Conservation (phyloP, 148 eudicot genomes). For the Rhododendron mucronatum region DNA sequence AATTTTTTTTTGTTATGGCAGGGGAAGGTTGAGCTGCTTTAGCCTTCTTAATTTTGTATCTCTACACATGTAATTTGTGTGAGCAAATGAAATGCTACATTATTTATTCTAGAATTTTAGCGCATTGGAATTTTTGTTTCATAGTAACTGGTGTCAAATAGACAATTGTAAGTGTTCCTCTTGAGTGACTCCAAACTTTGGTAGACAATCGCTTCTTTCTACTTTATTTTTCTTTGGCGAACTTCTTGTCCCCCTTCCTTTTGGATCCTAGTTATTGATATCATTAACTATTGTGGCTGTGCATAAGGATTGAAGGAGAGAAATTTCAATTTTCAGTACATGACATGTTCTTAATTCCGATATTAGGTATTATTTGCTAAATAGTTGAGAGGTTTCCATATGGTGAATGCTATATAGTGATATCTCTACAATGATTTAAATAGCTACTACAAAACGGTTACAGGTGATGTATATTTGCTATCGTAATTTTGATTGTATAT, state of each 20-base stretch:
- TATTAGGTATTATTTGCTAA: not conserved
- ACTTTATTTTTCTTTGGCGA: not conserved
- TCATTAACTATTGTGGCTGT: not conserved
- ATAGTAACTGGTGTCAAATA: not conserved
- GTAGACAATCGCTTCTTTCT: not conserved
- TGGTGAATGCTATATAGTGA: not conserved
- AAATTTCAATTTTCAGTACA: not conserved
- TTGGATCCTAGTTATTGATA: not conserved
- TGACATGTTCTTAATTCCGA: not conserved
- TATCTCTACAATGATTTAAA: not conserved
- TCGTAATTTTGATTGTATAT: not conserved
- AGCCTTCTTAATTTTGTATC: not conserved
- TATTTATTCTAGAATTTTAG: not conserved
- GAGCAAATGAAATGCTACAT: not conserved
- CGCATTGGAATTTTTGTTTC: not conserved
- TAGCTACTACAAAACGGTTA: not conserved
- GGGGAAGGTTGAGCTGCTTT: not conserved
- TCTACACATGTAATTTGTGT: not conserved
- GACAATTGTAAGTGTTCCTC: not conserved
- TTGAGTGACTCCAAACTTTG: not conserved
- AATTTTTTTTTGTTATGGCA: not conserved
- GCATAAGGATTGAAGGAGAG: not conserved
- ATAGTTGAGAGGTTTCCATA: not conserved
- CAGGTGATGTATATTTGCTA: not conserved
- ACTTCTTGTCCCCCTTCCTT: not conserved